These are phyloP conservation scores for Phellinidium pouzarii DNA, from an alignment of 1,284 basidiomycete genomes.

Conservation along the genomic window DNA sequence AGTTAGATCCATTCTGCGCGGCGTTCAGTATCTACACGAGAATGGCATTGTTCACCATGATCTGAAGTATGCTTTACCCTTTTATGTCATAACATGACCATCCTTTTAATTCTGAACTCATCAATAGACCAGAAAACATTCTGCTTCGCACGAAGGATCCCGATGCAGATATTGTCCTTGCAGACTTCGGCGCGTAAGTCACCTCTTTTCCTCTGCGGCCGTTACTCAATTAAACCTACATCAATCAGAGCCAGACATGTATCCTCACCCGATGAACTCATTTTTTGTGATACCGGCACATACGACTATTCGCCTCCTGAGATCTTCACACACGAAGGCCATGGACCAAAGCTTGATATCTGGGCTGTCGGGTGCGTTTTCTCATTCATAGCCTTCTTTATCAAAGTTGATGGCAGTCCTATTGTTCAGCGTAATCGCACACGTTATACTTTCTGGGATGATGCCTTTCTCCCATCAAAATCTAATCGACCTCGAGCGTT, in stretches of 20 bases:
- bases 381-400: not conserved
- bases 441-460: slow-evolving; percentile 15
- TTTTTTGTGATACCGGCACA: slow-evolving; percentile 17
- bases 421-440: slow-evolving; percentile 11
- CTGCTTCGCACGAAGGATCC: slow-evolving; percentile 9
- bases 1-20: slow-evolving; percentile 14
- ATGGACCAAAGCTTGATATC: slow-evolving; percentile 14
- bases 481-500: slow-evolving; percentile 5
- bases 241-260: slow-evolving; percentile 10
- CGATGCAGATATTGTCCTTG: slow-evolving; percentile 15
- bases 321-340: slow-evolving; percentile 17
- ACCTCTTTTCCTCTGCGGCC: not conserved
- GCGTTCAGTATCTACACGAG: slow-evolving; percentile 15
- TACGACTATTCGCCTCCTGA: slow-evolving; percentile 18
- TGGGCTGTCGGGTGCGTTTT: slow-evolving; percentile 16
- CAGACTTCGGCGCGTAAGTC: slow-evolving; percentile 17
- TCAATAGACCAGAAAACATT: slow-evolving; percentile 15
- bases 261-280: slow-evolving; percentile 5
- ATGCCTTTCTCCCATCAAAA: slow-evolving; percentile 16
- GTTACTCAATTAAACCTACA: not conserved
- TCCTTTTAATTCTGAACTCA: not conserved
- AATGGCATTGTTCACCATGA: slow-evolving; percentile 18
- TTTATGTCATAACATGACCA: not conserved
- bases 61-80: slow-evolving; percentile 10
- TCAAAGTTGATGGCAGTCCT: not conserved